Evolutionary conservation across 805 yeast species (phyloP).

Genomic region (Starmerella vaccinii): DNA sequence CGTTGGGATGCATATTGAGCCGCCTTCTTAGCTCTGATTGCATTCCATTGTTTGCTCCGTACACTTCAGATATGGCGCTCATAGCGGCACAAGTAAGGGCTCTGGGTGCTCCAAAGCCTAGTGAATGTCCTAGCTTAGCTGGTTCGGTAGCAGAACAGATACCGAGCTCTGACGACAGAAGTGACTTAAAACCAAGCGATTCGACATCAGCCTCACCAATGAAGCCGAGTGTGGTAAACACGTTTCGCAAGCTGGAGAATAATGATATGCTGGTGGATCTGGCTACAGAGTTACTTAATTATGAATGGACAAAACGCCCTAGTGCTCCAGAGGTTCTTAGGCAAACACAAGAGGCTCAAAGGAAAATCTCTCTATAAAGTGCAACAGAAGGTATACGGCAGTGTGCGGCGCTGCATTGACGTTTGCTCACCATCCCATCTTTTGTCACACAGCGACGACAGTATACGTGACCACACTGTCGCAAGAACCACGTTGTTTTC

Average conservation of each 20-base stretch:
- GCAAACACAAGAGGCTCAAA: background rate
- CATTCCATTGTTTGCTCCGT: conserved; percentile 34
- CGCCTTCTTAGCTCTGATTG: conserved; percentile 38
- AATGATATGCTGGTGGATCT: conserved; percentile 1
- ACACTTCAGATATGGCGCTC: conserved; percentile 47
- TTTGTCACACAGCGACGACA: conserved; percentile 2
- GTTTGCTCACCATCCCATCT: too few species aligned
- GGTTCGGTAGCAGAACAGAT: conserved; percentile 14
- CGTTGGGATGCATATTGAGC: conserved; percentile 54
- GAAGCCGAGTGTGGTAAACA: background rate
- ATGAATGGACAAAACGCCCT: conserved; percentile 17
- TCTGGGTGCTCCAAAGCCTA: conserved; percentile 46
- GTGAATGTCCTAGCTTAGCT: conserved; percentile 21
- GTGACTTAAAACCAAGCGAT: background rate
- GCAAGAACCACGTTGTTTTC: background rate
- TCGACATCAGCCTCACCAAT: background rate
- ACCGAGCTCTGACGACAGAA: background rate
- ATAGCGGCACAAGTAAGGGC: conserved; percentile 43
- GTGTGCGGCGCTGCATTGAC: background rate
- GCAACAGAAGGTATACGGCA: background rate
- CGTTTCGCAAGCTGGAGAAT: background rate
- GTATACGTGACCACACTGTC: conserved; percentile 15
- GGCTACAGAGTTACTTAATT: conserved; percentile 6
- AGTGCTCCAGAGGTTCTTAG: conserved; percentile 5
- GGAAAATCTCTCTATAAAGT: background rate